These are phyloP conservation scores for Umbelopsis isabellina DNA, from an alignment of 192 early-diverging fungal species.

Conservation along the genomic window DNA sequence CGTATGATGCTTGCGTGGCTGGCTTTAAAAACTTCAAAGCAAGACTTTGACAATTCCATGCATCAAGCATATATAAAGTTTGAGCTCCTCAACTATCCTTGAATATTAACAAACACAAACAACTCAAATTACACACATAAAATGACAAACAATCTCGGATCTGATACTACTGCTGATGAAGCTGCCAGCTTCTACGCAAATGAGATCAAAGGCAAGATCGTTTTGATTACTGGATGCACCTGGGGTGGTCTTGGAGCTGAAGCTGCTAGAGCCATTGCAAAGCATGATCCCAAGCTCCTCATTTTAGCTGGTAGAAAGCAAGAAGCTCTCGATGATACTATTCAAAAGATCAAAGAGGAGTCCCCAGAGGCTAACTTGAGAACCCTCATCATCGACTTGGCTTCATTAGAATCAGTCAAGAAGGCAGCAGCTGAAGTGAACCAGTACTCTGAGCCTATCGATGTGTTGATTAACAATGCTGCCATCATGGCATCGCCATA, in stretches of 20 bases:
- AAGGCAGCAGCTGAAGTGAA: conserved; percentile 9
- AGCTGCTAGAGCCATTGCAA: background rate
- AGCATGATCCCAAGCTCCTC: background rate
- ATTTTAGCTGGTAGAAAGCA: conserved; percentile 27
- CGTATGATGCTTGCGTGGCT: too few relatives aligned
- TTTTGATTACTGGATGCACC: conserved; percentile 4
- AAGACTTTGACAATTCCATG: too few relatives aligned
- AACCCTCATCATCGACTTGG: conserved; percentile 33
- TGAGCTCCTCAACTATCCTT: too few relatives aligned
- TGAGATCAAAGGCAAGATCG: background rate
- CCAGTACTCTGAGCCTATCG: conserved; percentile 16
- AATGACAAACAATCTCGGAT: background rate
- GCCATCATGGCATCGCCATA: conserved; percentile 62
- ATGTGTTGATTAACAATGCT: conserved; percentile 6
- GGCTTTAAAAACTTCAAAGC: too few relatives aligned
- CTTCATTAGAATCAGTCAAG: conserved; percentile 42
- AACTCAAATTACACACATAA: background rate
- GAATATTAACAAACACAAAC: too few relatives aligned
- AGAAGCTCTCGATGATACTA: conserved; percentile 18
- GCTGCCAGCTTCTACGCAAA: background rate
- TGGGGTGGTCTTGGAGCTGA: conserved; percentile 4
- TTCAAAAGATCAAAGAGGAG: conserved; percentile 29
- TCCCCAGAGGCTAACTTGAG: conserved; percentile 23
- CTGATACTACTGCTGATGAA: background rate
- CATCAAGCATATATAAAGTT: too few relatives aligned